Evolutionary conservation across 2,329 filamentous ascomycete species (phyloP).

Genomic region (Ceratocystiopsis brevicomis): DNA sequence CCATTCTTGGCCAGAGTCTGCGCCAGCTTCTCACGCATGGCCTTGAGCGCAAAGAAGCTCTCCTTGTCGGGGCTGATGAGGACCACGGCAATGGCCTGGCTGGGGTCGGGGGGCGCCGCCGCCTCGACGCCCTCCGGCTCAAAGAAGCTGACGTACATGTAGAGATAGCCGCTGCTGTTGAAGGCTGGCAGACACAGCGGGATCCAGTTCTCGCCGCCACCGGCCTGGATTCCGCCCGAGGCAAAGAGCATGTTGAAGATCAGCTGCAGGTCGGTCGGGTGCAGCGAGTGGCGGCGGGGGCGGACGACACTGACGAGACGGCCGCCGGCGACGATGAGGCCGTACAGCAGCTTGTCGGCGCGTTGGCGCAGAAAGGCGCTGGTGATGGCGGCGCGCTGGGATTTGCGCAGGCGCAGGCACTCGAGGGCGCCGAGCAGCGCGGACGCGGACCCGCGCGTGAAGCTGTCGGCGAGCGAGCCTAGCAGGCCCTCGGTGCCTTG

Average conservation of each 20-base stretch:
- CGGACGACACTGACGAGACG: constrained; percentile 86
- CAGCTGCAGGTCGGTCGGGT: constrained; percentile 85
- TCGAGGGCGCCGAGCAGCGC: constrained; percentile 78
- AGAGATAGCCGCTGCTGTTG: constrained; percentile 89
- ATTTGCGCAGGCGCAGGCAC: constrained; percentile 79
- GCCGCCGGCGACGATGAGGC: constrained; percentile 79
- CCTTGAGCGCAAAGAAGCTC: constrained; percentile 75
- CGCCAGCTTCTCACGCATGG: constrained; percentile 44
- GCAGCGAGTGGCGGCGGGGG: constrained; percentile 84
- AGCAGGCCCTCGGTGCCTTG: constrained; percentile 82
- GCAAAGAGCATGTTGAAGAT: constrained; percentile 99
- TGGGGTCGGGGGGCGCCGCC: constrained; percentile 10
- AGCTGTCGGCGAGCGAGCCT: constrained; percentile 82
- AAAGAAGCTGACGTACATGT: constrained; percentile 98
- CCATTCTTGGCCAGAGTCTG: constrained; percentile 58
- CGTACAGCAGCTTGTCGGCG: constrained; percentile 68
- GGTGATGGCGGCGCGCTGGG: constrained; percentile 71
- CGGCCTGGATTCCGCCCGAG: constrained; percentile 76
- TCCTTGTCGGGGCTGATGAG: constrained; percentile 87
- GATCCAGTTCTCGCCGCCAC: constrained; percentile 90
- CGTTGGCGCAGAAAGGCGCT: constrained; percentile 66
- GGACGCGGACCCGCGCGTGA: constrained; percentile 80
- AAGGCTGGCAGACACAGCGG: constrained; percentile 90
- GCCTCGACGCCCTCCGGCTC: constrained; percentile 27
- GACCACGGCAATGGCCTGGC: constrained; percentile 74